Percentiles rank a stretch among this genome's conserved stretches.
Conservation (phyloP, 257 asterid species). For the Perilla frutescens region DNA sequence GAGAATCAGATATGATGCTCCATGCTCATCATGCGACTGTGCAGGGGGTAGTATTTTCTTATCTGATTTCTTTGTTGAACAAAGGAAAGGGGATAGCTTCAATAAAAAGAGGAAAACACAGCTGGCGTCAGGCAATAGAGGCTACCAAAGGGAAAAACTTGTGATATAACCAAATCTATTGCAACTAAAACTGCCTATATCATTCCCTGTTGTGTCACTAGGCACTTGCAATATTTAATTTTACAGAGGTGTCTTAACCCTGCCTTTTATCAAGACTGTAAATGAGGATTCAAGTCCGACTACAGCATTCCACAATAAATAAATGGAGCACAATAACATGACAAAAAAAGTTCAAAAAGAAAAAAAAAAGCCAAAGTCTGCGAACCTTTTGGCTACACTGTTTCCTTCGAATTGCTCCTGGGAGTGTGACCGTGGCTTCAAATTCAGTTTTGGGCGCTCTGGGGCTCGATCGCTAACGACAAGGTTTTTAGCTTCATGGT, state of each 20-base stretch:
- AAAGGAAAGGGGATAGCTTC: neutral
- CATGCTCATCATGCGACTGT: neutral
- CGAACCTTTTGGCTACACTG: conserved; percentile 63
- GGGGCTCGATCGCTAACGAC: conserved; percentile 46
- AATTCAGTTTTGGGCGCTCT: conserved; percentile 75
- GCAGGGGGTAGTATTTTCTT: too few species aligned
- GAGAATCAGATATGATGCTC: neutral
- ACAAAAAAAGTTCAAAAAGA: neutral
- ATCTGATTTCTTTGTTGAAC: too few species aligned
- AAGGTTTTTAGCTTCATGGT: conserved; percentile 44
- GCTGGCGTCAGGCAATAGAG: neutral
- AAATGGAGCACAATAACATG: neutral
- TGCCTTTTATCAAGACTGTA: conserved; percentile 1
- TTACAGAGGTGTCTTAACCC: conserved; percentile 1
- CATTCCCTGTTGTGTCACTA: conserved; percentile 21
- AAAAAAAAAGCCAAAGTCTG: conserved; percentile 17
- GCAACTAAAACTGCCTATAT: conserved; percentile 17
- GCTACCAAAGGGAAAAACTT: neutral
- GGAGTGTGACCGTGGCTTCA: conserved; percentile 72
- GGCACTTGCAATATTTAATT: conserved; percentile 11
- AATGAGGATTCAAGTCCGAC: neutral
- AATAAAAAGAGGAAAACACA: neutral
- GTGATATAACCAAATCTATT: neutral
- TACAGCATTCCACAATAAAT: neutral
- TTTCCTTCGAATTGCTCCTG: conserved; percentile 57